phyloP scores from a whole-genome alignment of 2,329 filamentous ascomycete species.

The Verticillium isaacii region DNA sequence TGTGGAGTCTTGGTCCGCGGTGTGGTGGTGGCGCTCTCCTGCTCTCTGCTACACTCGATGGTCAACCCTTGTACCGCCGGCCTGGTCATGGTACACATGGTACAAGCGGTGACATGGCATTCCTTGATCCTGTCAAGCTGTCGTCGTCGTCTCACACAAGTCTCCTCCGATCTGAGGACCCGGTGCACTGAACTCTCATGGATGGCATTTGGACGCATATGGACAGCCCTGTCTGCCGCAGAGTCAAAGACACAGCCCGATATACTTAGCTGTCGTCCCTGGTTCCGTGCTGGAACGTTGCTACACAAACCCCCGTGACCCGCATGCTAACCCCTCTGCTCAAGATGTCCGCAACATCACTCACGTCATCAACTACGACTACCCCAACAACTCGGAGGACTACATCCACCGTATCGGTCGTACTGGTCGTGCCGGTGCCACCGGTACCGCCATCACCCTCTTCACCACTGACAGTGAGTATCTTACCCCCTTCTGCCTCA shows the following conservation, averaged over 20 bases:
- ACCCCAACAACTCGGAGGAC: slow-evolving; percentile 98
- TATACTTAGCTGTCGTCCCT: slow-evolving; percentile 43
- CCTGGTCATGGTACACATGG: slow-evolving; percentile 36
- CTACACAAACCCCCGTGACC: slow-evolving; percentile 44
- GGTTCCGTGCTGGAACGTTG: slow-evolving; percentile 57
- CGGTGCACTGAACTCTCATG: slow-evolving; percentile 47
- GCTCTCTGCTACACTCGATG: slow-evolving; percentile 64
- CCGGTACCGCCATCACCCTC: slow-evolving; percentile 94
- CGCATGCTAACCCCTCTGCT: slow-evolving; percentile 69
- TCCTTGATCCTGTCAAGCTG: slow-evolving; percentile 71
- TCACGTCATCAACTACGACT: slow-evolving; percentile 99
- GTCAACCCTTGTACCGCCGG: slow-evolving; percentile 68
- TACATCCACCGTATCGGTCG: slow-evolving; percentile 97
- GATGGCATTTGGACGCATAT: slow-evolving; percentile 54
- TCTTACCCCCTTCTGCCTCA: not conserved
- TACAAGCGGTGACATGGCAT: slow-evolving; percentile 77
- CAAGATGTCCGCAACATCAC: slow-evolving; percentile 99
- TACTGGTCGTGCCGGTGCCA: slow-evolving; percentile 90
- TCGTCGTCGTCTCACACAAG: slow-evolving; percentile 43
- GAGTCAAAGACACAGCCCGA: slow-evolving; percentile 49
- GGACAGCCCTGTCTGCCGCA: slow-evolving; percentile 54
- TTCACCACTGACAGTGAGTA: slow-evolving; percentile 98
- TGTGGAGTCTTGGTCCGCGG: slow-evolving; percentile 82
- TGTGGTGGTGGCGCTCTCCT: slow-evolving; percentile 45
- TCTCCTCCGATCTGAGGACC: slow-evolving; percentile 53